Percentiles rank a stretch among this genome's conserved stretches.
Conservation (phyloP, 2,329 filamentous ascomycete genomes). For the Claviceps digitariae region DNA sequence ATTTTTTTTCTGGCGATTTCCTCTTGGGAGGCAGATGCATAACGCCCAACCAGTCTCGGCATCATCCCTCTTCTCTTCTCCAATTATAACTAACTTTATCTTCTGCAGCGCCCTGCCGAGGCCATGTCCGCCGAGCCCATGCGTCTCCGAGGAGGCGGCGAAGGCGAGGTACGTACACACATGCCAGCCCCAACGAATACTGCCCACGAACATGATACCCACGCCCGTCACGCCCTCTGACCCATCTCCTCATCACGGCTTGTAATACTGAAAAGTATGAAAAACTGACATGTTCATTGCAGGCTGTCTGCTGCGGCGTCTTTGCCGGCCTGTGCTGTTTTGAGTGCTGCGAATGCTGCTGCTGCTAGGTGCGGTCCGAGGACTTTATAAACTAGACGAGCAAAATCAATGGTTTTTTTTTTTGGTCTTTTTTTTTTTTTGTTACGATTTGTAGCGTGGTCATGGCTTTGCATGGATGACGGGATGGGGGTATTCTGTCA, state of each 20-base stretch:
- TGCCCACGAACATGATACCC: too few species aligned
- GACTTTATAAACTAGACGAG: too few species aligned
- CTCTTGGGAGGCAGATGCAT: too few species aligned
- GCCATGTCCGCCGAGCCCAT: slow-evolving; percentile 21
- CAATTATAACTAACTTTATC: background rate
- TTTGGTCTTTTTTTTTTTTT: background rate
- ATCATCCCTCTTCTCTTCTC: background rate
- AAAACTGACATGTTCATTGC: too few species aligned
- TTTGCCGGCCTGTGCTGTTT: slow-evolving; percentile 27
- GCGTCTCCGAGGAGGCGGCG: slow-evolving; percentile 22
- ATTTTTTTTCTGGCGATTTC: background rate
- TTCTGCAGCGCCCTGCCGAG: slow-evolving; percentile 18
- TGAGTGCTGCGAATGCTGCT: slow-evolving; percentile 26
- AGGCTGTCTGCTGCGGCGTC: slow-evolving; percentile 28
- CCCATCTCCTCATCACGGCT: background rate
- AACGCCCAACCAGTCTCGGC: too few species aligned
- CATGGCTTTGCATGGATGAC: too few species aligned
- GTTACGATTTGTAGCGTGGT: too few species aligned
- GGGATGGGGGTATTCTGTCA: too few species aligned
- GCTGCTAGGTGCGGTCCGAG: background rate
- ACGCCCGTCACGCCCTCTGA: too few species aligned
- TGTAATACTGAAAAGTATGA: too few species aligned
- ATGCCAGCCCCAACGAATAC: background rate
- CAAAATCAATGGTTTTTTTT: background rate
- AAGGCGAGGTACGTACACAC: slow-evolving; percentile 18